Evolutionary conservation across 495 filamentous ascomycete genomes (phyloP).

Genomic region (Hyphodiscus hymeniophilus): DNA sequence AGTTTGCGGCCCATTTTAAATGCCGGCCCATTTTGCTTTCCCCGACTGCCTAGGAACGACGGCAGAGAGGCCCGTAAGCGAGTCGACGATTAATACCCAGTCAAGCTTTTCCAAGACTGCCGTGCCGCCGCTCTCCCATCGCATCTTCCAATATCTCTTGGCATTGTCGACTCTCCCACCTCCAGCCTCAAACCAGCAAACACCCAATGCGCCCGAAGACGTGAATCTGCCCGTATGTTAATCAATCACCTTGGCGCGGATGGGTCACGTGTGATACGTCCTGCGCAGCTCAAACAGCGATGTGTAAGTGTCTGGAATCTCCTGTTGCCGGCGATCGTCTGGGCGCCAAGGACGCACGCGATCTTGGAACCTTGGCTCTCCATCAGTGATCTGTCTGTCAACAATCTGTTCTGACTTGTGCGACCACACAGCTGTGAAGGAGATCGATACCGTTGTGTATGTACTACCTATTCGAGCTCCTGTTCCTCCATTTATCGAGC

Average conservation of each 20-base stretch:
- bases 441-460: slow-evolving; percentile 19
- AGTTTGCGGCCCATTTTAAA: no score
- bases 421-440: slow-evolving; percentile 14
- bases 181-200: neutral
- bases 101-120: slow-evolving; percentile 5
- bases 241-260: neutral
- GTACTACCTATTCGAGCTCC: slow-evolving; percentile 1
- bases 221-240: neutral
- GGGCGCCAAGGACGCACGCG: neutral
- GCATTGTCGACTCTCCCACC: neutral
- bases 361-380: slow-evolving; percentile 8
- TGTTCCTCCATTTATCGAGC: neutral
- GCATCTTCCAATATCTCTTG: neutral
- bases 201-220: neutral
- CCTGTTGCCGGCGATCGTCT: neutral
- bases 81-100: no score
- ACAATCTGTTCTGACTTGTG: slow-evolving; percentile 3
- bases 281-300: neutral
- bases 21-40: no score
- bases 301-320: neutral
- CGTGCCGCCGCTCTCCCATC: neutral
- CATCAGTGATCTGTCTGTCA: slow-evolving; percentile 4
- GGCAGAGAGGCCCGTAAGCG: no score
- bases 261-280: neutral
- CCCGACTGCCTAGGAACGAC: no score